Percentiles rank a stretch among this genome's conserved stretches.
Conservation (phyloP, 2,329 filamentous ascomycete species). For the Incumbomyces delicatus region DNA sequence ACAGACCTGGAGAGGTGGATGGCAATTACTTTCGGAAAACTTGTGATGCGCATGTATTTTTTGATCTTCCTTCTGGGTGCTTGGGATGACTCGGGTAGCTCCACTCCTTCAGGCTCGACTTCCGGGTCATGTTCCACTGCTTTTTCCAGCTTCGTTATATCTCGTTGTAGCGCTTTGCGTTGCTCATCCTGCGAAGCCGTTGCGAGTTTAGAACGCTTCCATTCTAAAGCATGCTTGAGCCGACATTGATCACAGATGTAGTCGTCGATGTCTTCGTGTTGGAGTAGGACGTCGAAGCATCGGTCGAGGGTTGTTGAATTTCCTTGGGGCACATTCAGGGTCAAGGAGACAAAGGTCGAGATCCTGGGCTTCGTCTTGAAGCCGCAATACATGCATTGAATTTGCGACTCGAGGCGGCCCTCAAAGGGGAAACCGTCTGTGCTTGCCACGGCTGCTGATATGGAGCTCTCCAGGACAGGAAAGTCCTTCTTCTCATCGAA, state of each 20-base stretch:
- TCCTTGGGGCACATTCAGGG: conserved; percentile 78
- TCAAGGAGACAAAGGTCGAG: conserved; percentile 84
- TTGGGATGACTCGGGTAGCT: conserved; percentile 61
- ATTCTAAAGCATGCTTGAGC: conserved; percentile 64
- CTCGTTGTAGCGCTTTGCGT: conserved; percentile 42
- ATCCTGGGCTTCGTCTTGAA: conserved; percentile 78
- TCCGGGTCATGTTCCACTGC: conserved; percentile 78
- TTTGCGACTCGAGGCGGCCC: conserved; percentile 84
- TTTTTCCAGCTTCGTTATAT: conserved; percentile 55
- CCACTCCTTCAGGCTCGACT: conserved; percentile 58
- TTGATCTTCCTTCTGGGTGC: conserved; percentile 78
- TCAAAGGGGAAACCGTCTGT: conserved; percentile 80
- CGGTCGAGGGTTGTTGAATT: conserved; percentile 69
- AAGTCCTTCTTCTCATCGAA: conserved; percentile 28
- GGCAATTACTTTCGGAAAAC: conserved; percentile 80
- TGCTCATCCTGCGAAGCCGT: conserved; percentile 46
- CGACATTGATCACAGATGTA: conserved; percentile 93
- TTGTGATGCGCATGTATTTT: conserved; percentile 75
- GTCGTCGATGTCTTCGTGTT: conserved; percentile 91
- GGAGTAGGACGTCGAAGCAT: conserved; percentile 90
- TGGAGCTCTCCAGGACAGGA: conserved; percentile 26
- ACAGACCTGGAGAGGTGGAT: conserved; percentile 91
- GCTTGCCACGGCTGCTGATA: conserved; percentile 25
- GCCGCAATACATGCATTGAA: conserved; percentile 80
- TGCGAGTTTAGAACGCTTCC: conserved; percentile 51